Base-by-base conservation (phyloP, 345 rosid genomes). In the Boechera retrofracta region DNA sequence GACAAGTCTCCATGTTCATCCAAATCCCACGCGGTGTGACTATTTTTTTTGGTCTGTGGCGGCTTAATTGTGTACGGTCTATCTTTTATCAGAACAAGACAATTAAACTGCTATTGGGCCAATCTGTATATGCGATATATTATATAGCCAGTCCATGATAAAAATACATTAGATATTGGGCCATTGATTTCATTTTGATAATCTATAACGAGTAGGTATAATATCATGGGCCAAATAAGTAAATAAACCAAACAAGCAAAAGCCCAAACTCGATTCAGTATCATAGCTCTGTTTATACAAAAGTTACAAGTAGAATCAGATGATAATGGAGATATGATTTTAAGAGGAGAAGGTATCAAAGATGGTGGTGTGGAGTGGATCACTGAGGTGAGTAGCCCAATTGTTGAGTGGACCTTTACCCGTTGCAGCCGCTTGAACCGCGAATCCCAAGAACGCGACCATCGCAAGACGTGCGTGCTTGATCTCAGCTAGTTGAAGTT, bases 351-450 rank as follows among this genome's bases (percentile, higher is more conserved):
- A 89, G 72, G 76, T 85, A 83, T 94, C 98, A 68, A 94, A 82
- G 69, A 94, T 94, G 91, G 98, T 94, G 28, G 97, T 92, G 85
- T 92, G 97, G 2, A 94, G 97, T n/a, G 98, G 98, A 59, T 94
- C 98, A 54, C 97, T 94, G 83, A 94, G 82, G 84, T 94, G 98
- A 64, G 97, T 92, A 18, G 92, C 98, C 97, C 98, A 94, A 81
- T 94, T 94, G 95, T 92, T 92, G 80, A 94, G 97, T 5, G 98
- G 98, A 5, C 81, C 81, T 83, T 92, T 92, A 57, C 97, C 95
- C 0, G 97, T 90, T 1, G 80, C 97, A 4, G 88, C 95, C 3
- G 98, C 98, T 77, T 94, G 98, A 66, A 92, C 98, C 0, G 92
- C 97, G 4, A 94, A 94, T 5, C 98, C 97, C 2, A 94, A 82